Conservation (phyloP, 768 basidiomycete genomes). For the Leucocoprinus birnbaumii region DNA sequence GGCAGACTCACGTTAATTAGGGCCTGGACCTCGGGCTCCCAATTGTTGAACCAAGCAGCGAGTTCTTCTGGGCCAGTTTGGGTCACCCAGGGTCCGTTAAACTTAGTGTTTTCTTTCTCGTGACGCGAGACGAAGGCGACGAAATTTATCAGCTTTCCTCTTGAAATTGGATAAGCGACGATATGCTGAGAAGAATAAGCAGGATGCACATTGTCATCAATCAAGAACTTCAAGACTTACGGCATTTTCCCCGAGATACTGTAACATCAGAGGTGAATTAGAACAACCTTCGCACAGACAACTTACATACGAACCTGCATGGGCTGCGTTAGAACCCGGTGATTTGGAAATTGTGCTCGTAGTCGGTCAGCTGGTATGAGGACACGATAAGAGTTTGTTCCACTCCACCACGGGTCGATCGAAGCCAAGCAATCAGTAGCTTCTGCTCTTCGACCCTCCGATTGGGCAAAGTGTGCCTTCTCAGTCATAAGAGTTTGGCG, state of each 20-base stretch:
- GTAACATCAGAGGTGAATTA: not conserved
- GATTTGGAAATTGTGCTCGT: slow-evolving; percentile 37
- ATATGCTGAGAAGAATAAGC: slow-evolving; percentile 40
- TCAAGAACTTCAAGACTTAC: slow-evolving; percentile 26
- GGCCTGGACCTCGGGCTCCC: slow-evolving; percentile 60
- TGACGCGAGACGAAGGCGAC: slow-evolving; percentile 52
- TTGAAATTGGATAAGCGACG: slow-evolving; percentile 59
- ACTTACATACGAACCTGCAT: slow-evolving; percentile 37
- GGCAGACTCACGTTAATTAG: slow-evolving; percentile 45
- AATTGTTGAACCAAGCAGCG: slow-evolving; percentile 38
- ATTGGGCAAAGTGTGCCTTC: slow-evolving; percentile 31
- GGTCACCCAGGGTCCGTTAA: slow-evolving; percentile 50
- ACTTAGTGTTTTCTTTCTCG: slow-evolving; percentile 49
- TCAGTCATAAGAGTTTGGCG: slow-evolving; percentile 36
- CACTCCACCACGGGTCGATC: slow-evolving; percentile 57
- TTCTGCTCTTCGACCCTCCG: slow-evolving; percentile 31
- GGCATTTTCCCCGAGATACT: slow-evolving; percentile 58
- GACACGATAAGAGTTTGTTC: slow-evolving; percentile 55
- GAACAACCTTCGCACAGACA: not conserved
- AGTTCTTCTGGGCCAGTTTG: slow-evolving; percentile 44
- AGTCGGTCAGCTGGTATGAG: slow-evolving; percentile 53
- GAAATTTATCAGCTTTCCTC: slow-evolving; percentile 58
- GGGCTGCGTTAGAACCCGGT: slow-evolving; percentile 43
- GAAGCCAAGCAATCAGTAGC: slow-evolving; percentile 38
- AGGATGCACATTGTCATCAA: slow-evolving; percentile 1